Evolutionary conservation across 805 yeast genomes (phyloP), one percentile per base, ranked within the genome.

Genomic region (Pichia sporocuriosa): DNA sequence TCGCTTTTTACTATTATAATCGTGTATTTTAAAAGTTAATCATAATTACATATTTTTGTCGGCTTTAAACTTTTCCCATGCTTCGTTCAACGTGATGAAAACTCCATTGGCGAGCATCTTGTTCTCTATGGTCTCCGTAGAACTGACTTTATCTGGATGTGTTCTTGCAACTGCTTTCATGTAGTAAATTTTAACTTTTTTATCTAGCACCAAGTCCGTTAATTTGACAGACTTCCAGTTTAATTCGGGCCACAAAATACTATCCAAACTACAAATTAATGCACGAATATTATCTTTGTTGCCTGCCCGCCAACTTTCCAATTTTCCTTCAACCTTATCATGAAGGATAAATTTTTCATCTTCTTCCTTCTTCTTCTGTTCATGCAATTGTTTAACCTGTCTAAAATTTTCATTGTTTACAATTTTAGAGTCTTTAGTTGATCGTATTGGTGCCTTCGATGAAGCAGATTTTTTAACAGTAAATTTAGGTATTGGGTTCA

Each of bases 51-150:
- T 19, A 15, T 35, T 37, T 26, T 37, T 32, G 23, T 27, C 23
- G 15, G 17, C 9, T 54, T 81, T 84, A 59, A 87, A 88, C 17
- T 60, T 63, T 51, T 86, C 97, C 97, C 99, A 93, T 2, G 97
- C 88, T 51, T 78, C 74, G 60, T 88, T 90, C 47, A 93, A 66
- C 0, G 79, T 70, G 30, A 88, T 83, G 57, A 93, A 93, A 0
- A 90, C 90, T 20, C 78, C 79, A 52, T 89, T 90, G 13, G 97
- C 93, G 35, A 90, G 70, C 81, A 90, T 74, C 57, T 82, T 81
- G 43, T 77, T 75, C 53, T 87, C 94, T 6, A 79, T 66, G 7
- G 79, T 66, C 2, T 81, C 75, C 19, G 63, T 61, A n/a, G 63
- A 56, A 6, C 77, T 67, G 20, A 89, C 66, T 59, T 93, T 93